phyloP scores from a whole-genome alignment of 192 early-diverging fungal species.

The Pilaira anomala region DNA sequence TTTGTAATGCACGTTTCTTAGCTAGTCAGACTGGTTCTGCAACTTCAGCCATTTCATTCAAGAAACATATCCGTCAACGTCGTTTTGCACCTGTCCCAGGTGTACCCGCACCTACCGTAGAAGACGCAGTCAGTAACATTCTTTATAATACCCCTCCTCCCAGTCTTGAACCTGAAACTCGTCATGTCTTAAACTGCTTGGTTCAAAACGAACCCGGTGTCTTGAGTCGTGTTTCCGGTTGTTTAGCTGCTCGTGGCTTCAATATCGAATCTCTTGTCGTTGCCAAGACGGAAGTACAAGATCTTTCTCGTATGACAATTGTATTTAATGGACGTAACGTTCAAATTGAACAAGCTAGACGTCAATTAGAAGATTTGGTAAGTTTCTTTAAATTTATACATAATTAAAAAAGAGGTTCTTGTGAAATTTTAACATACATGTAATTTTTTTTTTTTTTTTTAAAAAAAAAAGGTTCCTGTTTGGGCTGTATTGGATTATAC shows the following conservation, averaged over 20 bases:
- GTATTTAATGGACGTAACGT: slow-evolving; percentile 84
- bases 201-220: slow-evolving; percentile 92
- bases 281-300: slow-evolving; percentile 90
- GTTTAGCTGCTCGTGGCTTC: slow-evolving; percentile 91
- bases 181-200: slow-evolving; percentile 94
- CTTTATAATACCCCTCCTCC: slow-evolving; percentile 88
- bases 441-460: not conserved
- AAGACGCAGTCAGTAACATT: slow-evolving; percentile 96
- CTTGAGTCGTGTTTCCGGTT: slow-evolving; percentile 75
- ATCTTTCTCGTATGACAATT: slow-evolving; percentile 93
- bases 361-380: slow-evolving; percentile 95
- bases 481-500: slow-evolving; percentile 99
- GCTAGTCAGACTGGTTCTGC: slow-evolving; percentile 14
- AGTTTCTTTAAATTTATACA: slow-evolving; percentile 9
- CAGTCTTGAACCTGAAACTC: slow-evolving; percentile 49
- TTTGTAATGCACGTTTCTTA: not conserved
- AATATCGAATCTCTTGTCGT: slow-evolving; percentile 98
- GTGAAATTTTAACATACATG: not conserved
- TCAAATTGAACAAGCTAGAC: slow-evolving; percentile 87
- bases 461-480: slow-evolving; percentile 76
- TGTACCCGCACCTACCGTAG: slow-evolving; percentile 63
- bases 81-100: slow-evolving; percentile 29
- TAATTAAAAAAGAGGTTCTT: no score
- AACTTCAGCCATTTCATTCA: slow-evolving; percentile 28
- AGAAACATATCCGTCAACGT: slow-evolving; percentile 32